These are phyloP conservation scores for Primulina eburnea DNA, from an alignment of 257 asterid species.

Conservation along the genomic window DNA sequence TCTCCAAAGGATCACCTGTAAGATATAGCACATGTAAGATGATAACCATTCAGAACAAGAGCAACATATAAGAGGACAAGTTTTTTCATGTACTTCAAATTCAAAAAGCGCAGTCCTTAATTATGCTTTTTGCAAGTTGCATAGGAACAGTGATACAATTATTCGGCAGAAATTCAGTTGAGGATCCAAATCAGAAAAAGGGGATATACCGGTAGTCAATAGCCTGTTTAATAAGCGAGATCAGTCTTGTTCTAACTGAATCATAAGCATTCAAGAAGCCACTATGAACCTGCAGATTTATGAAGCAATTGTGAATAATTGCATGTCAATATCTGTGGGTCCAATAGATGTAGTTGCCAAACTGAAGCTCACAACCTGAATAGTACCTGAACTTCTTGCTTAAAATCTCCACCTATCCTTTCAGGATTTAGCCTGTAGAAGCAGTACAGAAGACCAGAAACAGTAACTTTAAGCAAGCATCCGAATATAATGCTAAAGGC, in stretches of 20 bases:
- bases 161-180: background rate
- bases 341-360: conserved; percentile 9
- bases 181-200: background rate
- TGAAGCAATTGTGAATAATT: conserved; percentile 20
- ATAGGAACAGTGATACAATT: background rate
- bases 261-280: conserved; percentile 95
- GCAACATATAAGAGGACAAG: background rate
- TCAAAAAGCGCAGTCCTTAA: background rate
- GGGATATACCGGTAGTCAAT: conserved; percentile 61
- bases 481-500: conserved; percentile 9
- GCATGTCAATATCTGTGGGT: conserved; percentile 12
- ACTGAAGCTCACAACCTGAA: background rate
- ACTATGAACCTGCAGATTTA: conserved; percentile 72
- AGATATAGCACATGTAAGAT: conserved; percentile 23
- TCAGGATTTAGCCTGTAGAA: conserved; percentile 85
- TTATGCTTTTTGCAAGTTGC: background rate
- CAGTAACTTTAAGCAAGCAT: conserved; percentile 1
- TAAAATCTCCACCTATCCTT: conserved; percentile 91
- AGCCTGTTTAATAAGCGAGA: conserved; percentile 75
- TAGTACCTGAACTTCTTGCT: conserved; percentile 82
- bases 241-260: conserved; percentile 82
- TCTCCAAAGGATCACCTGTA: conserved; percentile 57
- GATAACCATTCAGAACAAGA: background rate
- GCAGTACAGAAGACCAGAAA: too few species aligned
- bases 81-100: conserved; percentile 9